Evolutionary conservation across 2,329 filamentous ascomycete species (phyloP).

Genomic region (Fusarium chuoi): DNA sequence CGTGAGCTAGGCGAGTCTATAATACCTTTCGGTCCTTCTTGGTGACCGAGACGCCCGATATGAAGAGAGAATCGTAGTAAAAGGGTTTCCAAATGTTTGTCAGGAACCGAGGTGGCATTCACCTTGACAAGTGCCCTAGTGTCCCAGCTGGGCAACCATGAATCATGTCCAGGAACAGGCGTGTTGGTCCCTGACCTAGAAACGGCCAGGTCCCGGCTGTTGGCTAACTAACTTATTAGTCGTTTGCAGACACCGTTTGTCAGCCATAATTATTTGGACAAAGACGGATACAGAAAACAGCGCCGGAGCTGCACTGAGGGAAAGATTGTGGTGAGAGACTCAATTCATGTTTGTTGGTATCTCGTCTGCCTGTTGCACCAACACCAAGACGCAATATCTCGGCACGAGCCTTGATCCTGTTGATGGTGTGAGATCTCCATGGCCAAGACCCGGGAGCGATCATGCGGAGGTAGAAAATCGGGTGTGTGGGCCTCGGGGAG

Average conservation of each 20-base stretch:
- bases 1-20: neutral
- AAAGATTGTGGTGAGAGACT: neutral
- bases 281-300: neutral
- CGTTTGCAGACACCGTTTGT: neutral
- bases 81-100: neutral
- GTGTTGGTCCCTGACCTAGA: conserved; percentile 1
- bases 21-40: neutral
- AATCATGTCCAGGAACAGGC: conserved; percentile 6
- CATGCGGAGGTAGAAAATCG: conserved; percentile 7
- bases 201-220: neutral
- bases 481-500: neutral
- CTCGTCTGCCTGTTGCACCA: neutral
- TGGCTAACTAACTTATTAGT: neutral
- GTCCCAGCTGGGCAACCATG: neutral
- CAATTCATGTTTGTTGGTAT: neutral
- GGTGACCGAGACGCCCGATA: neutral
- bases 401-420: neutral
- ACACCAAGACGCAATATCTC: neutral
- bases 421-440: neutral
- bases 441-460: conserved; percentile 13
- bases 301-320: conserved; percentile 1
- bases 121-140: neutral
- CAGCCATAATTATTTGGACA: neutral
- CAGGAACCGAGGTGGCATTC: neutral
- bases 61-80: neutral